Conservation (phyloP, 2,329 filamentous ascomycete species). For the Cadophora sp. region DNA sequence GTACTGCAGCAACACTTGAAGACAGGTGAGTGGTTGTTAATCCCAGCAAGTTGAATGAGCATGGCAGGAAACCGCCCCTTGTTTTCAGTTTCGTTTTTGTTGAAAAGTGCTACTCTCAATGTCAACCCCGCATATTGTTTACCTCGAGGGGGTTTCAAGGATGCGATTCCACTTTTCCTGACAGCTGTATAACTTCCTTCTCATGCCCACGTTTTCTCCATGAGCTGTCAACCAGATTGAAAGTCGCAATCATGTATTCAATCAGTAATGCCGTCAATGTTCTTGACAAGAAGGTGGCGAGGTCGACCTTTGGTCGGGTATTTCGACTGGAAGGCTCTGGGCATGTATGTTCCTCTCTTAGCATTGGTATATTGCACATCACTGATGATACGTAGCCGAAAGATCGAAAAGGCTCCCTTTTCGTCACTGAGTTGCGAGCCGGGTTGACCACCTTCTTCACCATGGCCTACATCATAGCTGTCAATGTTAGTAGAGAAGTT, state of each 20-base stretch:
- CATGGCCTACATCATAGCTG: constrained; percentile 53
- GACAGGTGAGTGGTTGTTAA: not conserved
- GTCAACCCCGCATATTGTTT: constrained; percentile 16
- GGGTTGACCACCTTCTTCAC: constrained; percentile 71
- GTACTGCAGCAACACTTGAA: not conserved
- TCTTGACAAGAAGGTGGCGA: constrained; percentile 31
- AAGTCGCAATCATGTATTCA: constrained; percentile 25
- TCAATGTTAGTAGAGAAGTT: constrained; percentile 27
- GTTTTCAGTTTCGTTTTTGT: constrained; percentile 1
- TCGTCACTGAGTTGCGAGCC: constrained; percentile 79
- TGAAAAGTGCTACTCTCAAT: not conserved
- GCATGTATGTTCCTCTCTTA: constrained; percentile 55
- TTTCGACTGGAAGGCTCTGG: constrained; percentile 74
- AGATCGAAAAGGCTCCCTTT: constrained; percentile 71
- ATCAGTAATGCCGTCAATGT: constrained; percentile 23
- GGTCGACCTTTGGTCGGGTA: constrained; percentile 56
- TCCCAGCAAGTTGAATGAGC: not conserved
- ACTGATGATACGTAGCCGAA: constrained; percentile 57
- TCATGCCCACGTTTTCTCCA: constrained; percentile 32
- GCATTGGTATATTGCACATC: not conserved
- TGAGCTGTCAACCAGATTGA: constrained; percentile 25
- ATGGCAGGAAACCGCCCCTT: not conserved
- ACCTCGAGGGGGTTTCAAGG: constrained; percentile 9
- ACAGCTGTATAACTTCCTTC: constrained; percentile 19
- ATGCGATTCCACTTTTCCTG: constrained; percentile 5